Evolutionary conservation across 2,329 filamentous ascomycete genomes (phyloP).

Genomic region (Cordyceps farinosa): DNA sequence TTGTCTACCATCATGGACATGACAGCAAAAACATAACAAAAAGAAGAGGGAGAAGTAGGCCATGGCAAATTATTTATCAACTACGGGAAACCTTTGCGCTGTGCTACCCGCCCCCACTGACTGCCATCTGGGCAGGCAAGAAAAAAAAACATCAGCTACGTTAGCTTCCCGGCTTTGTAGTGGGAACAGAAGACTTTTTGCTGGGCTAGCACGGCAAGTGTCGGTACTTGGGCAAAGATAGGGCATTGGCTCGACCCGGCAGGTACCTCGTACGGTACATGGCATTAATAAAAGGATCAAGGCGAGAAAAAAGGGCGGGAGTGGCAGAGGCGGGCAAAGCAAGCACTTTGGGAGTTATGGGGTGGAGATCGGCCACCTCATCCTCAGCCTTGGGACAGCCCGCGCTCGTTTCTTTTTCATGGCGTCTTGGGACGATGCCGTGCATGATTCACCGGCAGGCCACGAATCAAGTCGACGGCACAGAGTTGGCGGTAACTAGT

Average conservation of each 20-base stretch:
- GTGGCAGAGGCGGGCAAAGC: not conserved
- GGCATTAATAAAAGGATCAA: too few relatives aligned
- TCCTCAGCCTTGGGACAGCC: not conserved
- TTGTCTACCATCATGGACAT: not conserved
- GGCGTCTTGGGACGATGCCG: not conserved
- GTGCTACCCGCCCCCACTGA: conserved; percentile 8
- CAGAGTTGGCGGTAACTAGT: not conserved
- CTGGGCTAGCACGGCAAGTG: not conserved
- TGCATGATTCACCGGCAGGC: not conserved
- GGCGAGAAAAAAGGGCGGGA: not conserved
- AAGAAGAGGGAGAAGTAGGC: not conserved
- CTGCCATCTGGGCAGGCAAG: conserved; percentile 13
- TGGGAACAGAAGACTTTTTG: not conserved
- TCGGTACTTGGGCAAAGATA: not conserved
- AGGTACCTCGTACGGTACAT: not conserved
- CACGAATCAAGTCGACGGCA: not conserved
- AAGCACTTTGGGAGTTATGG: not conserved
- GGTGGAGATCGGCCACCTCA: conserved; percentile 5
- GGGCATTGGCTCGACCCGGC: not conserved
- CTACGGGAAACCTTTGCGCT: conserved; percentile 9
- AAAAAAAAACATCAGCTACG: not conserved
- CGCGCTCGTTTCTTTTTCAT: not conserved
- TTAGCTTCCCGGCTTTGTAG: not conserved
- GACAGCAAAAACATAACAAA: not conserved
- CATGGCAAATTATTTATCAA: conserved; percentile 14